These are phyloP conservation scores for Tetracentron sinense DNA, from an alignment of 164 flowering plant species.

Conservation along the genomic window DNA sequence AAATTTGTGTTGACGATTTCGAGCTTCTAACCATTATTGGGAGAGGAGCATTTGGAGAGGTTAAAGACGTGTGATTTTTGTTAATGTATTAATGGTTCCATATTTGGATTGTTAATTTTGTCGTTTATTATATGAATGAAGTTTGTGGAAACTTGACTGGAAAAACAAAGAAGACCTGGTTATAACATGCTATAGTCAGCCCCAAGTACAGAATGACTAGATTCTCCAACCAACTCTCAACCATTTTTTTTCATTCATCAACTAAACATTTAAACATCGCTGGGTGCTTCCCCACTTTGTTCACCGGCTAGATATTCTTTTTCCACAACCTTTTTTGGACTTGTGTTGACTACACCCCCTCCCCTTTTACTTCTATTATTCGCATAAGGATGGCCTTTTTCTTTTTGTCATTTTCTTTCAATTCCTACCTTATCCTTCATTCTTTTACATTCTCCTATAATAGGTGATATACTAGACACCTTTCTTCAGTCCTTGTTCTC, in stretches of 20 bases:
- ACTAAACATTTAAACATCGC: neutral
- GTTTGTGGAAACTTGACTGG: neutral
- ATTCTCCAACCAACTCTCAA: neutral
- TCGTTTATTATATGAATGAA: neutral
- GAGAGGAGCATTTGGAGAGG: conserved; percentile 99
- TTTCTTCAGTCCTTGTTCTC: no score
- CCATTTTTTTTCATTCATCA: neutral
- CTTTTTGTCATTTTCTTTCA: no score
- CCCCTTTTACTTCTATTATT: no score
- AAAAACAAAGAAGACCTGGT: neutral
- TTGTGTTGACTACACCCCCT: no score
- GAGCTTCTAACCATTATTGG: conserved; percentile 87
- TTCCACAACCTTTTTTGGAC: no score
- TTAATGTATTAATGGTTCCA: neutral
- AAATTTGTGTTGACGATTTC: conserved; percentile 86
- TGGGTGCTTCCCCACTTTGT: neutral
- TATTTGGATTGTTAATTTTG: neutral
- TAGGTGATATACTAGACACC: no score
- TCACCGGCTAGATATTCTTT: no score
- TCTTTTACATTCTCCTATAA: no score
- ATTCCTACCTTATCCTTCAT: no score
- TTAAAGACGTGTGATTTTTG: conserved; percentile 25
- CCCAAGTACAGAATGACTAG: no score
- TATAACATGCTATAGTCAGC: no score
- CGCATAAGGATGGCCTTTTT: no score